Percentiles rank a stretch among this genome's conserved stretches.
These are phyloP conservation scores for Drechslerella stenobrocha DNA, from an alignment of 2,329 filamentous ascomycete species.

Conservation along the genomic window DNA sequence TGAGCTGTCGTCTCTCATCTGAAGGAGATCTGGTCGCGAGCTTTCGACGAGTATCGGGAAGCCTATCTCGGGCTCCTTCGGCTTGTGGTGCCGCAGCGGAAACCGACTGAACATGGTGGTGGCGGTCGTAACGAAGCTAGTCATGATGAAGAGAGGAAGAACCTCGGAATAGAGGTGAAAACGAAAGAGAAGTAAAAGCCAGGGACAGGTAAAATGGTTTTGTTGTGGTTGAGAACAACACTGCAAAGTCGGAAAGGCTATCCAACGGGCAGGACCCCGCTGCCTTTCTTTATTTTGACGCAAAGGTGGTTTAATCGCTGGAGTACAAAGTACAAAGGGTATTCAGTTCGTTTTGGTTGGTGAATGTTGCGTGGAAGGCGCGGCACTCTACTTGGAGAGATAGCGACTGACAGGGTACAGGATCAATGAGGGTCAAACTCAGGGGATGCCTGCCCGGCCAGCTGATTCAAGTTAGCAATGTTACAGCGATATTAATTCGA, in stretches of 20 bases:
- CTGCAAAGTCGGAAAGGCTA: conserved; percentile 41
- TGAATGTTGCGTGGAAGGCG: conserved; percentile 39
- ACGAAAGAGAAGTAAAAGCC: conserved; percentile 5
- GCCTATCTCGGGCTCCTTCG: conserved; percentile 53
- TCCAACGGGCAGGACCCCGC: conserved; percentile 46
- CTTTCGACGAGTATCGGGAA: conserved; percentile 51
- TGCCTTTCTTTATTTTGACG: conserved; percentile 36
- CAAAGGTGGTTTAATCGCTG: conserved; percentile 32
- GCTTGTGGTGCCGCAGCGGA: conserved; percentile 51
- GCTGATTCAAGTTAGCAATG: conserved; percentile 42
- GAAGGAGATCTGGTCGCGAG: conserved; percentile 39
- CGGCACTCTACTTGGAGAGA: conserved; percentile 19
- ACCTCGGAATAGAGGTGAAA: neutral
- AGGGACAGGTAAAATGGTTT: conserved; percentile 18
- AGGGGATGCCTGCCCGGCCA: conserved; percentile 47
- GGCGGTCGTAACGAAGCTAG: conserved; percentile 46
- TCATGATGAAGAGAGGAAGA: conserved; percentile 35
- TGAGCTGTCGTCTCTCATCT: conserved; percentile 29
- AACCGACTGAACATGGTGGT: conserved; percentile 53
- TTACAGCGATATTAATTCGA: conserved; percentile 38
- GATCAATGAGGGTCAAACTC: conserved; percentile 40
- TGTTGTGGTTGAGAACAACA: conserved; percentile 8
- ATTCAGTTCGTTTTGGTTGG: conserved; percentile 47
- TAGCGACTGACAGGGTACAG: conserved; percentile 33
- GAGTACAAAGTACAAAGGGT: conserved; percentile 11